Base-by-base conservation (phyloP, 345 rosid species). In the Eucalyptus tenuipes region DNA sequence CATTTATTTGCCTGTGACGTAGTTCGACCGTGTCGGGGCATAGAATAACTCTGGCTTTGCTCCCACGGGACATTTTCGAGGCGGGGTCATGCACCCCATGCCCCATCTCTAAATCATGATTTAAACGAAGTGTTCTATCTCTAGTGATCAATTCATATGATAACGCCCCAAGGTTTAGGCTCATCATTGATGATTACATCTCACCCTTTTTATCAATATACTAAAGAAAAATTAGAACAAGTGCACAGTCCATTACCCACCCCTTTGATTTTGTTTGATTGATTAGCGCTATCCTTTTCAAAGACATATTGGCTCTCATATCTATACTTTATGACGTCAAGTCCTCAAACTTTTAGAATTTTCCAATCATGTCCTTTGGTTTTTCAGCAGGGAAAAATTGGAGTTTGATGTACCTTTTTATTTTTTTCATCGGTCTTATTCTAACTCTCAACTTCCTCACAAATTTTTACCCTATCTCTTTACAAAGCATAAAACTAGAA, bases 391-490 rank as follows among this genome's bases (percentile, higher is more conserved):
- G 68, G 5, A 61, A 61, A 61, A 29, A 29, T 59, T 61, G 33
- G 2, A 61, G 3, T 61, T 29, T 61, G 71, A 13, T 18, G 25
- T 0, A 18, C 10, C 2, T 18, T 52, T 7, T 18, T 4, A 5
- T 44, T 18, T 52, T 18, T 7, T 52, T 18, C 10, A 0, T 52
- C 55, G 2, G 0, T 52, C 1, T 18, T 18, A 18, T 0, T 18
- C 25, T 52, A 18, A 52, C 1, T 52, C 2, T 52, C 0, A 52
- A 52, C 2, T 52, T 10, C 1, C 2, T 7, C 5, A 18, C 10
- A 52, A 18, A 52, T 0, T 18, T 18, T 52, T 52, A 0, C 0
- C 2, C 0, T 7, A 7, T 2, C 1, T 50, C 2, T 50, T 50
- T 50, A 50, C 9, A 50, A 17, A 50, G 0, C 0, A 50, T 50